Evolutionary conservation across 805 yeast species (phyloP).

Genomic region (Wickerhamomyces xylosicus): DNA sequence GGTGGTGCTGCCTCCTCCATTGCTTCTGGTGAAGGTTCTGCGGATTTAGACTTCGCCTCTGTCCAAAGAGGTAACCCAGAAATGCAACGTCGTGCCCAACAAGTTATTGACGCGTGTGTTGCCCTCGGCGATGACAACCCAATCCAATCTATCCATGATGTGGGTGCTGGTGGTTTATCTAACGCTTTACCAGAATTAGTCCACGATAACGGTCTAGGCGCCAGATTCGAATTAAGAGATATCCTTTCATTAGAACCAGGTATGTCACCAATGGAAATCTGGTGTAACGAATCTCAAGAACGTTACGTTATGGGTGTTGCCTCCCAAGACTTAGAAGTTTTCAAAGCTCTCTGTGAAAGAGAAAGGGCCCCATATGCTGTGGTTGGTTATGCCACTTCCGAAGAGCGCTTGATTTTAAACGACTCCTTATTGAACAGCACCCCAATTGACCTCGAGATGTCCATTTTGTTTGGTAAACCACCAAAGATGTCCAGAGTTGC

Average conservation of each 20-base stretch:
- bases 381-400: conserved; percentile 88
- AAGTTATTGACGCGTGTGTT: conserved; percentile 91
- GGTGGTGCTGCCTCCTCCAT: conserved; percentile 99
- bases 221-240: conserved; percentile 81
- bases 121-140: conserved; percentile 71
- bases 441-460: conserved; percentile 94
- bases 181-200: conserved; percentile 97
- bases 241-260: conserved; percentile 90
- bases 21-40: conserved; percentile 94
- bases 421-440: conserved; percentile 71
- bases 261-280: conserved; percentile 98
- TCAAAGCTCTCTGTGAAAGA: conserved; percentile 76
- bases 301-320: conserved; percentile 92
- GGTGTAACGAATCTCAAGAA: conserved; percentile 99
- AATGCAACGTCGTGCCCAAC: conserved; percentile 98
- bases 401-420: conserved; percentile 69
- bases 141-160: conserved; percentile 93
- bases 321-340: conserved; percentile 60
- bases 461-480: conserved; percentile 90
- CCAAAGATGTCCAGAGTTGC: conserved; percentile 88
- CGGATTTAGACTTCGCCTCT: conserved; percentile 94
- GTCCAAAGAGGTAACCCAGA: conserved; percentile 99
- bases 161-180: conserved; percentile 98
- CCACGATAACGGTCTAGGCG: conserved; percentile 95
- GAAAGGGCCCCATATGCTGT: conserved; percentile 96